Evolutionary conservation across 2,329 filamentous ascomycete genomes (phyloP).

Genomic region (Laburnicola sp.): DNA sequence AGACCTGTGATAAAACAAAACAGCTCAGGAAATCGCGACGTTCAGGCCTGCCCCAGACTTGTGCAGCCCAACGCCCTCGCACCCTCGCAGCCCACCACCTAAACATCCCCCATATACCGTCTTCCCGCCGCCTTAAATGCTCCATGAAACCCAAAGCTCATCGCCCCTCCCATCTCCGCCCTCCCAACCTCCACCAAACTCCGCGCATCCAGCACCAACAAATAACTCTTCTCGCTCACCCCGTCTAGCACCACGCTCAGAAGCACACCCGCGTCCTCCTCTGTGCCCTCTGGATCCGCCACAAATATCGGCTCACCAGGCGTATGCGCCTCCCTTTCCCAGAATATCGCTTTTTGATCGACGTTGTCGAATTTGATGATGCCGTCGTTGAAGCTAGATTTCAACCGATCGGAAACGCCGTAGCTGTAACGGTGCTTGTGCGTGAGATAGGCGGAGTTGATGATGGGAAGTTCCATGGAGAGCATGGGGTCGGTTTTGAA

Average conservation of each 20-base stretch:
- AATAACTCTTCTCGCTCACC: constrained; percentile 60
- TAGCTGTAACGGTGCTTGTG: constrained; percentile 65
- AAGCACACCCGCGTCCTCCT: constrained; percentile 66
- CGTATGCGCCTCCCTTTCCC: constrained; percentile 64
- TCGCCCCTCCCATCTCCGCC: constrained; percentile 63
- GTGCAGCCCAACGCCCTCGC: too few relatives aligned
- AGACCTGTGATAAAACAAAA: too few relatives aligned
- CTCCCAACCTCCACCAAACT: constrained; percentile 66
- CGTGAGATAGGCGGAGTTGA: constrained; percentile 61
- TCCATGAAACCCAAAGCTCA: constrained; percentile 69
- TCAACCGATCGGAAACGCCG: constrained; percentile 58
- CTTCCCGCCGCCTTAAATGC: constrained; percentile 46
- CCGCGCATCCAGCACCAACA: constrained; percentile 66
- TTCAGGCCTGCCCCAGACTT: too few relatives aligned
- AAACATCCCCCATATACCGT: constrained; percentile 21
- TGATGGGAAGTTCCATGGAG: constrained; percentile 63
- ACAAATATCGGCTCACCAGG: constrained; percentile 73
- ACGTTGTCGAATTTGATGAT: constrained; percentile 67
- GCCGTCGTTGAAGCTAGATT: constrained; percentile 63
- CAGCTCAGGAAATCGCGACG: too few relatives aligned
- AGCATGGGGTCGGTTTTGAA: constrained; percentile 60
- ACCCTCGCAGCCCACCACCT: neutral
- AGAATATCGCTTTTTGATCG: constrained; percentile 57
- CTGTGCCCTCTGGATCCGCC: constrained; percentile 51
- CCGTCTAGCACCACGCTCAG: constrained; percentile 68